Conservation (phyloP, 495 filamentous ascomycete genomes). For the Xanthoparmelia taractica region DNA sequence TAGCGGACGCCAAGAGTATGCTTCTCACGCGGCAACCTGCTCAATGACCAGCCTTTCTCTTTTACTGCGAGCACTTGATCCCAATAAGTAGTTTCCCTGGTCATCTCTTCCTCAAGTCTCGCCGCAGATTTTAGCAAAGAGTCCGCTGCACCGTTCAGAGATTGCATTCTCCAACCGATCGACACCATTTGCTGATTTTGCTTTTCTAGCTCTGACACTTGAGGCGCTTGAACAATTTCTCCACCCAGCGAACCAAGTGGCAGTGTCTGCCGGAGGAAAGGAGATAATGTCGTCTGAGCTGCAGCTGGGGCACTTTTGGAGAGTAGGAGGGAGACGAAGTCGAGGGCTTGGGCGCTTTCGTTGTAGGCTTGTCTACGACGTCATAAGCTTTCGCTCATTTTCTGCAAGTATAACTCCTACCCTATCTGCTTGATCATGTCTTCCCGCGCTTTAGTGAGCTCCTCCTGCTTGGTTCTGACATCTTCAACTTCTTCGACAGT, state of each 20-base stretch:
- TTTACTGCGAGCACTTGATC: constrained; percentile 70
- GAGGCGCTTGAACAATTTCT: constrained; percentile 55
- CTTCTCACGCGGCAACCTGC: constrained; percentile 60
- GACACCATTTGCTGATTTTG: constrained; percentile 51
- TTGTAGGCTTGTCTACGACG: constrained; percentile 51
- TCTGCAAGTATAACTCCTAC: constrained; percentile 30
- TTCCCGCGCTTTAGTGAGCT: constrained; percentile 38
- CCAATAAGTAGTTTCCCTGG: constrained; percentile 81
- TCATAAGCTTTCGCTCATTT: constrained; percentile 12
- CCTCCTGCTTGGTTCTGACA: constrained; percentile 28
- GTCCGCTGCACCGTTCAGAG: constrained; percentile 64
- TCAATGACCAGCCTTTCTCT: constrained; percentile 77
- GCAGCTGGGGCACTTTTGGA: constrained; percentile 65
- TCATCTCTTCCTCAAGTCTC: constrained; percentile 66
- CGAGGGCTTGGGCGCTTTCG: constrained; percentile 60
- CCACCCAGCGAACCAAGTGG: constrained; percentile 70
- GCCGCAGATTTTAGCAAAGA: constrained; percentile 64
- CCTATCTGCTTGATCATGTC: constrained; percentile 48
- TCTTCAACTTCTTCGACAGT: constrained; percentile 34
- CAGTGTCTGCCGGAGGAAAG: constrained; percentile 56
- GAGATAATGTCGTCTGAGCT: constrained; percentile 61
- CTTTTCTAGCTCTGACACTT: constrained; percentile 44
- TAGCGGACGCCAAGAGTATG: constrained; percentile 76
- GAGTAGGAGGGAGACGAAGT: constrained; percentile 77
- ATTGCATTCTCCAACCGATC: constrained; percentile 73